phyloP scores from a whole-genome alignment of 768 basidiomycete species.

The Boletus vinaceobasis region DNA sequence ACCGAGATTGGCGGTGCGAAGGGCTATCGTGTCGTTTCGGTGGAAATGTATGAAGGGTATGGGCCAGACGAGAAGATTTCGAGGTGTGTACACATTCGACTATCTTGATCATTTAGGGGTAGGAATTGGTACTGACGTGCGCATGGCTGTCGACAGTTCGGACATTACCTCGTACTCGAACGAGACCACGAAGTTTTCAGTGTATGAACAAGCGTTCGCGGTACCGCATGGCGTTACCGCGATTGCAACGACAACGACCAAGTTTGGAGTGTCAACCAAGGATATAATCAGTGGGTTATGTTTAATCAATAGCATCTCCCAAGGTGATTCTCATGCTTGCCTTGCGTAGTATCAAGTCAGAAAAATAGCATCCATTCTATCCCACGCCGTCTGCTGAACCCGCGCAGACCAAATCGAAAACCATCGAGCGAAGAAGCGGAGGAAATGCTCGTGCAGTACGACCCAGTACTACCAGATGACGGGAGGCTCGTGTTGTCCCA shows the following conservation, averaged over 20 bases:
- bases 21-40: conserved; percentile 70
- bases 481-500: conserved; percentile 55
- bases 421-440: conserved; percentile 76
- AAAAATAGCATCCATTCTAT: conserved; percentile 73
- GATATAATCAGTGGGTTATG: conserved; percentile 74
- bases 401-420: conserved; percentile 76
- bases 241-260: conserved; percentile 74
- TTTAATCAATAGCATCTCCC: neutral
- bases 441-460: conserved; percentile 83
- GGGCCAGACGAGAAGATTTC: conserved; percentile 62
- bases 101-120: conserved; percentile 16
- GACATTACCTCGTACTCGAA: conserved; percentile 55
- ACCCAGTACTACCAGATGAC: conserved; percentile 73
- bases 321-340: neutral
- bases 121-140: neutral
- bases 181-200: conserved; percentile 49
- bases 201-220: conserved; percentile 66
- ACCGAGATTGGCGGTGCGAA: conserved; percentile 48
- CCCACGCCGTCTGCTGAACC: conserved; percentile 72
- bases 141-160: conserved; percentile 35
- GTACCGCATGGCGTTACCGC: conserved; percentile 68
- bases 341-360: conserved; percentile 64
- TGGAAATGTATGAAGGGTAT: conserved; percentile 86
- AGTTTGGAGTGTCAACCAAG: conserved; percentile 83
- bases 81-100: conserved; percentile 51